Evolutionary conservation across 768 basidiomycete species (phyloP).

Genomic region (Hydnomerulius pinastri): DNA sequence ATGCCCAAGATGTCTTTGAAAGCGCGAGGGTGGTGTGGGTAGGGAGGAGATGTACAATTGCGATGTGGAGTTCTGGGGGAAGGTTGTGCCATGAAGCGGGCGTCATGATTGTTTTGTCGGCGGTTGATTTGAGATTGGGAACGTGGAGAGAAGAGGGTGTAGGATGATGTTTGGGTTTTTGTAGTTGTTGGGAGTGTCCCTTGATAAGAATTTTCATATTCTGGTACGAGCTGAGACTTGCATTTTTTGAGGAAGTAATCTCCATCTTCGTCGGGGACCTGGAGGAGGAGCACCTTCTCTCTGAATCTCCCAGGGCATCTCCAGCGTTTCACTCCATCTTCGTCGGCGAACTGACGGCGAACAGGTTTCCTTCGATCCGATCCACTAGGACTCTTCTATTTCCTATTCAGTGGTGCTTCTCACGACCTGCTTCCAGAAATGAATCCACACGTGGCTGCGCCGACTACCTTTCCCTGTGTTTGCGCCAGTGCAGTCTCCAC

Average conservation of each 20-base stretch:
- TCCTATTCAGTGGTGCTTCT: background rate
- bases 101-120: slow-evolving; percentile 3
- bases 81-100: slow-evolving; percentile 53
- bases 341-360: slow-evolving; percentile 12
- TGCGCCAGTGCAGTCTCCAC: slow-evolving; percentile 6
- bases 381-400: slow-evolving; percentile 18
- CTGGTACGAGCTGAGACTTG: background rate
- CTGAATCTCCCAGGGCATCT: background rate
- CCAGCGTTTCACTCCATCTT: slow-evolving; percentile 10
- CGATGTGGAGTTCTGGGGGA: slow-evolving; percentile 67
- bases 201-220: slow-evolving; percentile 3
- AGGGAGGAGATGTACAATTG: slow-evolving; percentile 53
- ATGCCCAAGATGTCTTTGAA: slow-evolving; percentile 48
- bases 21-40: slow-evolving; percentile 46
- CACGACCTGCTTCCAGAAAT: background rate
- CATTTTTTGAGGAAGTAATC: slow-evolving; percentile 1
- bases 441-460: background rate
- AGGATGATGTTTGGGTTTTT: background rate
- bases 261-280: slow-evolving; percentile 22
- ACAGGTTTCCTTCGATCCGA: slow-evolving; percentile 16
- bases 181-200: background rate
- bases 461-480: background rate
- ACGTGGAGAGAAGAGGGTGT: background rate
- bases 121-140: background rate
- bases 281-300: background rate